Conservation (phyloP, 208 protist species). For the Novymonas esmeraldas region DNA sequence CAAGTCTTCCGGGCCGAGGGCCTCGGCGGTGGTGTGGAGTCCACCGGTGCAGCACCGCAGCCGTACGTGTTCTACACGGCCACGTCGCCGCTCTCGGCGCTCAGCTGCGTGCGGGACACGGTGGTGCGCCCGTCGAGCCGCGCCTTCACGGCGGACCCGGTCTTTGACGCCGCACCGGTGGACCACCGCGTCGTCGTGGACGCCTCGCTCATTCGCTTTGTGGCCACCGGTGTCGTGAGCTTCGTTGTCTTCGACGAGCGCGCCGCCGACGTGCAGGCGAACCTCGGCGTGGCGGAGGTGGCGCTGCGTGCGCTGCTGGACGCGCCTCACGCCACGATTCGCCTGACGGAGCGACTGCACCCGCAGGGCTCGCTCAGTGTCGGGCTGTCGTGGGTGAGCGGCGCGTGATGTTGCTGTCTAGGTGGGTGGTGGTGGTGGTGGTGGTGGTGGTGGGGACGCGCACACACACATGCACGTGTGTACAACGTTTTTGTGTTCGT, state of each 20-base stretch:
- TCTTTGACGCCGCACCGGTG: constrained; percentile 68
- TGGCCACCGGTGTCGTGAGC: constrained; percentile 59
- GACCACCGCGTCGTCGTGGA: constrained; percentile 84
- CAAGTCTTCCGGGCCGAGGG: constrained; percentile 70
- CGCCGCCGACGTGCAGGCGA: constrained; percentile 60
- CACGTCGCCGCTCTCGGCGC: constrained; percentile 28
- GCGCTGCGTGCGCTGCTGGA: constrained; percentile 65
- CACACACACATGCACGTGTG: too few relatives aligned
- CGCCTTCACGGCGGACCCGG: constrained; percentile 49
- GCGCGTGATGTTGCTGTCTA: constrained; percentile 9
- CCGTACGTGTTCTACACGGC: constrained; percentile 91
- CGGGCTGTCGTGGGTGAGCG: constrained; percentile 77
- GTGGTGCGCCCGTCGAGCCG: constrained; percentile 55
- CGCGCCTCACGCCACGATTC: constrained; percentile 65
- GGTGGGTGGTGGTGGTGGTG: not conserved
- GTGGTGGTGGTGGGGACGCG: too few relatives aligned
- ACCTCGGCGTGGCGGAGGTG: constrained; percentile 75
- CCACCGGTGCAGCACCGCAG: constrained; percentile 29
- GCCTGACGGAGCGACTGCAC: constrained; percentile 56
- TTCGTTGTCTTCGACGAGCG: constrained; percentile 88
- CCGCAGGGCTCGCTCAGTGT: constrained; percentile 72
- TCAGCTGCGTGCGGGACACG: constrained; percentile 75
- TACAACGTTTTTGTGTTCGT: too few relatives aligned
- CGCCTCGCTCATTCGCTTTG: constrained; percentile 57
- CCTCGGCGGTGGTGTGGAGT: constrained; percentile 24